Percentiles rank a stretch among this genome's conserved stretches.
Evolutionary conservation across 2,329 filamentous ascomycete species (phyloP).

Genomic region (Celoporthe dispersa): DNA sequence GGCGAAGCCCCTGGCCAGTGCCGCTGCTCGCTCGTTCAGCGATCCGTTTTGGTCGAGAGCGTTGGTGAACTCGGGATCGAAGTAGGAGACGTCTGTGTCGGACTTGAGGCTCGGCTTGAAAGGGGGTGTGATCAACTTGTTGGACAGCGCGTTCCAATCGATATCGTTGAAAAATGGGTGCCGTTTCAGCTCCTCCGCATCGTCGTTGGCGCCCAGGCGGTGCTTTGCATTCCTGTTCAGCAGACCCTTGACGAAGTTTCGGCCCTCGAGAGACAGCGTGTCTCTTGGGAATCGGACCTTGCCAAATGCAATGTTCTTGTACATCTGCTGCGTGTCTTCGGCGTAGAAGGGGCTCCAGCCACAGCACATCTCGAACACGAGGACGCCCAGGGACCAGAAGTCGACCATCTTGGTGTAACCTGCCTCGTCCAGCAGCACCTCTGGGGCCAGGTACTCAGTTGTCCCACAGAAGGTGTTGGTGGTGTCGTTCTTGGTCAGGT

Average conservation of each 20-base stretch:
- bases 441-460: constrained; percentile 94
- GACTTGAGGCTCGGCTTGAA: constrained; percentile 98
- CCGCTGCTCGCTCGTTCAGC: constrained; percentile 87
- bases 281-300: constrained; percentile 97
- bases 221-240: constrained; percentile 97
- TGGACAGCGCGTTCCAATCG: constrained; percentile 85
- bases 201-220: constrained; percentile 84
- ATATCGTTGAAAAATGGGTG: constrained; percentile 95
- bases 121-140: constrained; percentile 91
- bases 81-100: constrained; percentile 95
- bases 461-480: constrained; percentile 99
- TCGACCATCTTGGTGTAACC: constrained; percentile 99
- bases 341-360: constrained; percentile 99
- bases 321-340: constrained; percentile 99
- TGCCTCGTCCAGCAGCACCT: constrained; percentile 92
- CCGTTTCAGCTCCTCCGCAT: constrained; percentile 91
- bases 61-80: constrained; percentile 97
- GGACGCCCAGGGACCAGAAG: constrained; percentile 95
- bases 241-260: constrained; percentile 97
- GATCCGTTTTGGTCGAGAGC: constrained; percentile 86
- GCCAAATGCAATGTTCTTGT: constrained; percentile 99
- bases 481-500: constrained; percentile 94
- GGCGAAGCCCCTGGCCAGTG: constrained; percentile 81
- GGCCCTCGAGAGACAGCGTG: constrained; percentile 89
- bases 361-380: constrained; percentile 99